These are phyloP conservation scores for Trichoderma afroharzianum DNA, from an alignment of 2,329 filamentous ascomycete genomes.

Conservation along the genomic window DNA sequence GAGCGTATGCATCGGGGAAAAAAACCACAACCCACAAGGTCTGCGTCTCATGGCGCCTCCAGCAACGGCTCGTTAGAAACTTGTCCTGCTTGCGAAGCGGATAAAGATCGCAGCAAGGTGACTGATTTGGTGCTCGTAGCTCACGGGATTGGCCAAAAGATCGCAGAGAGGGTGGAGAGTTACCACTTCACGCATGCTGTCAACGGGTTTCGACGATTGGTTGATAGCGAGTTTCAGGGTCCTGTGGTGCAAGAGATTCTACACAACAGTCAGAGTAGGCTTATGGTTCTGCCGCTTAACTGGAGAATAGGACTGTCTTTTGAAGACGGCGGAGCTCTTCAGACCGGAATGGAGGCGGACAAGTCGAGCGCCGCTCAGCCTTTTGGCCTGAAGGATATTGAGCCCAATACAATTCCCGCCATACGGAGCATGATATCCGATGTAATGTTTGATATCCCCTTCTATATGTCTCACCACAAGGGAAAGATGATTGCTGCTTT, in stretches of 20 bases:
- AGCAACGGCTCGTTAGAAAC: conserved; percentile 28
- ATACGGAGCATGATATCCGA: conserved; percentile 94
- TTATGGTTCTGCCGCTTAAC: conserved; percentile 93
- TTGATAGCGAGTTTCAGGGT: conserved; percentile 78
- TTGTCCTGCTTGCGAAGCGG: conserved; percentile 59
- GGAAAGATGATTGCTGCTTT: conserved; percentile 90
- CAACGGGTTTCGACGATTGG: conserved; percentile 79
- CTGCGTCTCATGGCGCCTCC: conserved; percentile 28
- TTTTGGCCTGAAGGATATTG: conserved; percentile 77
- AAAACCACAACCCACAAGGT: conserved; percentile 29
- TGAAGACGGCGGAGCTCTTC: conserved; percentile 68
- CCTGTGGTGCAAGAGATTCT: conserved; percentile 72
- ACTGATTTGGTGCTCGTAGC: conserved; percentile 88
- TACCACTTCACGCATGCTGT: conserved; percentile 97
- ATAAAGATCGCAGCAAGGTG: conserved; percentile 64
- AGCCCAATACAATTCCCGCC: conserved; percentile 82
- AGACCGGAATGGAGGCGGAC: conserved; percentile 45
- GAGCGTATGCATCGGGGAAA: conserved; percentile 61
- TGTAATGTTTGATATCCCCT: conserved; percentile 97
- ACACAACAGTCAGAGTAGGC: conserved; percentile 73
- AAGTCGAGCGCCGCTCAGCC: conserved; percentile 54
- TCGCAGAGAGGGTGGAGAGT: conserved; percentile 90
- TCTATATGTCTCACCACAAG: conserved; percentile 96
- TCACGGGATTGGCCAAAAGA: conserved; percentile 94
- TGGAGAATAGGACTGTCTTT: conserved; percentile 88